These are phyloP conservation scores for Aspergillus campestris DNA, from an alignment of 495 filamentous ascomycete species.

Conservation along the genomic window DNA sequence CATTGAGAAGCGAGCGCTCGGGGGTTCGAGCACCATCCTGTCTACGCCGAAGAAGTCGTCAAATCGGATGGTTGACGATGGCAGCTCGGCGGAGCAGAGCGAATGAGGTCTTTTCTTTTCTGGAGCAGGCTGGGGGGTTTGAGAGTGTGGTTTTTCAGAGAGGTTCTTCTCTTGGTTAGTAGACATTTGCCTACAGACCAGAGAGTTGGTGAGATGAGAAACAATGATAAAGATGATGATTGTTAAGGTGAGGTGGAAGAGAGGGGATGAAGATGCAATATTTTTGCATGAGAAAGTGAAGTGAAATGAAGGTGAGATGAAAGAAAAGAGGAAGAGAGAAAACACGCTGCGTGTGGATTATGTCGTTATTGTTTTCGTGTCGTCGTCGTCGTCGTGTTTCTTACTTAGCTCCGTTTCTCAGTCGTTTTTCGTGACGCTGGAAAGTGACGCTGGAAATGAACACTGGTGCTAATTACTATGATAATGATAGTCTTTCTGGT, in stretches of 20 bases:
- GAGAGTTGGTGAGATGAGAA: background rate
- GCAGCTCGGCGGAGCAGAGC: conserved; percentile 11
- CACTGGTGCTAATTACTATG: no score
- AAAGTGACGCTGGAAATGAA: no score
- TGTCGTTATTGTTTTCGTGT: background rate
- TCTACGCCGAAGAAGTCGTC: conserved; percentile 9
- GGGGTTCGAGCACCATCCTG: no score
- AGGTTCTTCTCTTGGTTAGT: background rate
- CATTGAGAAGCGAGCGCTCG: no score
- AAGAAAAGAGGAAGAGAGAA: conserved; percentile 11
- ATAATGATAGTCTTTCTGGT: no score
- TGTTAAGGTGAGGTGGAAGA: background rate
- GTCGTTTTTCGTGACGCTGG: no score
- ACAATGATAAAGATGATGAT: background rate
- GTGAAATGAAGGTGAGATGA: conserved; percentile 2
- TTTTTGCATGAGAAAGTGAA: conserved; percentile 3
- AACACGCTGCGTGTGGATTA: background rate
- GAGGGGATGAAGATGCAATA: background rate
- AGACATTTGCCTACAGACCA: background rate
- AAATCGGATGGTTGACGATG: background rate
- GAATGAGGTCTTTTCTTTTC: conserved; percentile 2
- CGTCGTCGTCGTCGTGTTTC: background rate
- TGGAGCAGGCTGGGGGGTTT: no score
- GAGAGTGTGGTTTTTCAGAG: background rate
- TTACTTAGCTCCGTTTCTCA: no score